Evolutionary conservation across 805 yeast genomes (phyloP).

Genomic region (Lachancea nothofagi): DNA sequence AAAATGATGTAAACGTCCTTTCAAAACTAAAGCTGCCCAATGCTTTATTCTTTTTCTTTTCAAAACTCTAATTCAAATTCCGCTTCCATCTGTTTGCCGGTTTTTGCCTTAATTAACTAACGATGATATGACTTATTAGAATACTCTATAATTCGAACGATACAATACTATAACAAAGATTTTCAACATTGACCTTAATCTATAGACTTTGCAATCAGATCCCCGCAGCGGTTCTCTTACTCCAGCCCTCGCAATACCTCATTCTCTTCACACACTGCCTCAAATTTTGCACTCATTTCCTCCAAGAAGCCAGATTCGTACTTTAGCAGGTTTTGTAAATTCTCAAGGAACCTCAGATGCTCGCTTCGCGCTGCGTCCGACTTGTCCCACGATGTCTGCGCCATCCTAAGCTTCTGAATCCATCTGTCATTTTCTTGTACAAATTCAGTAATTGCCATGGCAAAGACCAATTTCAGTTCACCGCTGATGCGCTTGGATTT

Average conservation of each 20-base stretch:
- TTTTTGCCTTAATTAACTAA: neutral
- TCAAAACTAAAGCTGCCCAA: neutral
- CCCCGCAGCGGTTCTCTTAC: no score
- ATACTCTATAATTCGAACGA: conserved; percentile 3
- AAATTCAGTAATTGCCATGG: neutral
- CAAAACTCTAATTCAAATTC: no score
- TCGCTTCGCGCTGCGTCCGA: neutral
- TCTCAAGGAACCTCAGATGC: neutral
- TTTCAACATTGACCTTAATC: no score
- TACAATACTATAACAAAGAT: conserved; percentile 2
- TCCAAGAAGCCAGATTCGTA: conserved; percentile 5
- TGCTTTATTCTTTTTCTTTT: neutral
- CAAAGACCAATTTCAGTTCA: neutral
- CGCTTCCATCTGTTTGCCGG: no score
- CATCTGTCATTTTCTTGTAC: neutral
- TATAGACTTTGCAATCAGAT: no score
- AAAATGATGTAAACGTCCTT: conserved; percentile 11
- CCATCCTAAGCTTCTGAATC: neutral
- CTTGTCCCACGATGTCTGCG: neutral
- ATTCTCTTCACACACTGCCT: conserved; percentile 1
- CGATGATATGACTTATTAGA: conserved; percentile 3
- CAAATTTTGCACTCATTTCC: conserved; percentile 1
- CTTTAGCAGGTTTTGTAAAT: conserved; percentile 1
- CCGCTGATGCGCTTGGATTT: neutral
- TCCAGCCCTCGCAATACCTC: neutral